A percentile compares a stretch with the other conserved stretches of the same genome.
phyloP scores from a whole-genome alignment of 2,329 filamentous ascomycete species.

The Curvularia sp. region DNA sequence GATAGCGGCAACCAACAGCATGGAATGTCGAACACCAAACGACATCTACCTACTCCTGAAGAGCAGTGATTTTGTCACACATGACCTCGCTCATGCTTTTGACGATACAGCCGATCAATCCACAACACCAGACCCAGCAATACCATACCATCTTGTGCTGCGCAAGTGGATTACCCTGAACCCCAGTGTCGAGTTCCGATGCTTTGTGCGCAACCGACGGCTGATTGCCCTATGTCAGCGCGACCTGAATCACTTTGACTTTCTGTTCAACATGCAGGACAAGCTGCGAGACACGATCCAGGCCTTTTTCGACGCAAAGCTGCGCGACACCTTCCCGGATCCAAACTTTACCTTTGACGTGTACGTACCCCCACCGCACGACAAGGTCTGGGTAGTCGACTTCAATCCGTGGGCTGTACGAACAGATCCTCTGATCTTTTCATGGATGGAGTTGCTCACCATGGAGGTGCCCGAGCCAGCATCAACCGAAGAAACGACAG shows the following conservation, averaged over 20 bases:
- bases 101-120: slow-evolving; percentile 66
- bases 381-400: slow-evolving; percentile 84
- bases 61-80: slow-evolving; percentile 90
- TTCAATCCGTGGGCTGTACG: slow-evolving; percentile 93
- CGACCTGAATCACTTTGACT: slow-evolving; percentile 89
- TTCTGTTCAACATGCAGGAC: slow-evolving; percentile 72
- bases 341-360: slow-evolving; percentile 88
- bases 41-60: slow-evolving; percentile 95
- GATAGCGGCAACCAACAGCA: slow-evolving; percentile 86
- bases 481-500: slow-evolving; percentile 32
- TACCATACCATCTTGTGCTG: slow-evolving; percentile 81
- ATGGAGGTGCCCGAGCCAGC: slow-evolving; percentile 63
- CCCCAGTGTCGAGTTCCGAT: slow-evolving; percentile 91
- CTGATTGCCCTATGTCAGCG: slow-evolving; percentile 87
- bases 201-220: slow-evolving; percentile 84
- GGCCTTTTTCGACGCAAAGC: slow-evolving; percentile 76
- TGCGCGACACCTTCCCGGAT: slow-evolving; percentile 83
- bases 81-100: slow-evolving; percentile 93
- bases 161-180: slow-evolving; percentile 89
- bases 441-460: slow-evolving; percentile 84
- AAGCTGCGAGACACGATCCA: slow-evolving; percentile 72
- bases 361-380: slow-evolving; percentile 79
- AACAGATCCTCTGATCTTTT: slow-evolving; percentile 88
- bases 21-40: slow-evolving; percentile 86
- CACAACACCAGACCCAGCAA: slow-evolving; percentile 48